Evolutionary conservation across 768 basidiomycete species (phyloP), one percentile per base, ranked within the genome.

Genomic region (Hericium erinaceus): DNA sequence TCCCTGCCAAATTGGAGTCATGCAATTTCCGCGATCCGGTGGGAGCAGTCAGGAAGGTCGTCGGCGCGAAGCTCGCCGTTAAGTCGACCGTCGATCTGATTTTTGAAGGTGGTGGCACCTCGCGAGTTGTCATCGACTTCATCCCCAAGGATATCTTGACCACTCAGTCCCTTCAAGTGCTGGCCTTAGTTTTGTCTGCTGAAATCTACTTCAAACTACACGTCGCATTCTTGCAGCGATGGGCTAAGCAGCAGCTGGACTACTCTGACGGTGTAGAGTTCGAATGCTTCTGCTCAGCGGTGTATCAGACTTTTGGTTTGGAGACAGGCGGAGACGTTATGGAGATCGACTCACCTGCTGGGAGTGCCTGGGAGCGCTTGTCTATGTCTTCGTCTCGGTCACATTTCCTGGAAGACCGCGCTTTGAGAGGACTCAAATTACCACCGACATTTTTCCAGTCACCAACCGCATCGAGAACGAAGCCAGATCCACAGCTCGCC

Each of bases 401-500:
- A 11, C 75, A 77, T 20, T 80, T 87, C 55, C 66, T 69, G 26
- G 83, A 88, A 61, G 89, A 90, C 67, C 77, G 78, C 15, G 81
- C 76, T 3, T 65, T 89, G 39, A 71, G 70, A 44, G 64, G 67
- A 9, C 71, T 90, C 26, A 70, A 64, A 39, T 63, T 75, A 20
- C 78, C 76, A 22, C 60, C 61, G 26, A 59, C 50, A 2, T 44
- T 48, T 15, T 51, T 22, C 12, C 49, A 56, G 12, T 15, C 22
- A 5, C 39, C 56, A 9, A 37, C 57, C 4, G 39, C 48, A 9
- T 52, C 38, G 26, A 7, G 20, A 26, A 58, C 65, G 59, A 52
- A 64, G 56, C 75, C 78, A 12, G 77, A 81, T 52, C 68, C 69
- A 20, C 68, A 80, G 15, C 71, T 85, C 15, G 80, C 80, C 0